Base-by-base conservation (phyloP, 352 stramenopile genomes). In the Globisporangium lucens region DNA sequence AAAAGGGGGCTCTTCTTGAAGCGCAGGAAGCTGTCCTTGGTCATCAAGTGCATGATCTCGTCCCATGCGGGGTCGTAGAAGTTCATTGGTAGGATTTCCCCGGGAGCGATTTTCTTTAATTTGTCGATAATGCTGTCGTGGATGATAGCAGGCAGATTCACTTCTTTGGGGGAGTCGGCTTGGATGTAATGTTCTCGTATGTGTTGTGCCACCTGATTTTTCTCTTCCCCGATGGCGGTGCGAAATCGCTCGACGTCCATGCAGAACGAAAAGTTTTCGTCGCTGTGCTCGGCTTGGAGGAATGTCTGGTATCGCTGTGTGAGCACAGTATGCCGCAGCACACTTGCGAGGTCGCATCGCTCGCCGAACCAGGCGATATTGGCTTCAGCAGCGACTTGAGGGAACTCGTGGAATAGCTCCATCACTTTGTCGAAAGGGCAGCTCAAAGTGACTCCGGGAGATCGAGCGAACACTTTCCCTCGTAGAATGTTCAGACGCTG, bases 21-120 rank as follows among this genome's bases (percentile, higher is more conserved):
- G 8, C 82, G 82, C 10, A 81, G 82, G 58, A 94, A 93, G 38
- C 80, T 91, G 72, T 94, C 84, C 63, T 91, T 90, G 36, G 72
- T 87, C 82, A 93, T 91, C 29, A 93, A 70, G n/a, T 72, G 73
- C 80, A 88, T 91, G 71, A 94, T 94, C 74, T 94, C 83, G 38
- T 91, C 75, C 55, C 75, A 84, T 3, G 85, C 77, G 0, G 74
- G 64, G 49, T 91, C 79, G 33, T 88, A 92, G 46, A 93, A 85
- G 0, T 65, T 80, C 15, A 58, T 27, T 15, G 69, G 60, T 7
- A 89, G 46, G 10, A 74, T 38, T 8, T 83, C 75, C 0, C 60
- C 65, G 4, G 74, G 43, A 0, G 58, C 30, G n/a, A 74, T 68
- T 12, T 69, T 73, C 22, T 70, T 63, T 56, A 89, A 65, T 20